Evolutionary conservation across 179 eudicot species (phyloP).

Genomic region (Silene vulgaris): DNA sequence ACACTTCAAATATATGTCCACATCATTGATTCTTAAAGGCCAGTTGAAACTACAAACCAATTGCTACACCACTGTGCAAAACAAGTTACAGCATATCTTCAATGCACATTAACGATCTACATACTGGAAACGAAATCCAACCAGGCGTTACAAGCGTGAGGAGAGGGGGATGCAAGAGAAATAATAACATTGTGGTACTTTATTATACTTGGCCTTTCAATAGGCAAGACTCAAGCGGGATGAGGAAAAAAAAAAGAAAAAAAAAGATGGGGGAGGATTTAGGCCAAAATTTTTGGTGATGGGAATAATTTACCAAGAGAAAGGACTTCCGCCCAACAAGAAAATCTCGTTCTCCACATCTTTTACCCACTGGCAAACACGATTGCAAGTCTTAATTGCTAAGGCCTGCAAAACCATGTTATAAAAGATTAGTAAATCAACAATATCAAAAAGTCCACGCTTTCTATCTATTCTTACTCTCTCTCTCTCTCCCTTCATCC

Average conservation of each 20-base stretch:
- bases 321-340: conserved; percentile 92
- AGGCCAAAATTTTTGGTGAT: conserved; percentile 2
- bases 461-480: not conserved
- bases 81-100: not conserved
- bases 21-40: not conserved
- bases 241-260: not conserved
- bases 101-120: not conserved
- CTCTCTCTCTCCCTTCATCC: not conserved
- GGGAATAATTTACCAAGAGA: conserved; percentile 65
- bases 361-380: conserved; percentile 92
- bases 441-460: not conserved
- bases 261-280: not conserved
- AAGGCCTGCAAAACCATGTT: conserved; percentile 53
- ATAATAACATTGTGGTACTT: not conserved
- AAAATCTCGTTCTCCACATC: conserved; percentile 86
- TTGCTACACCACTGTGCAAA: not conserved
- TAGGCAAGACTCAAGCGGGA: not conserved
- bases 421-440: not conserved
- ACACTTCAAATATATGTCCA: not conserved
- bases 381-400: conserved; percentile 86
- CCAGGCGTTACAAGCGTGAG: not conserved
- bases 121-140: not conserved
- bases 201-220: not conserved
- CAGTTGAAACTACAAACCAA: not conserved
- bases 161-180: not conserved